Conservation (phyloP, 2,329 filamentous ascomycete species). For the Ophidiomyces ophidiicola region DNA sequence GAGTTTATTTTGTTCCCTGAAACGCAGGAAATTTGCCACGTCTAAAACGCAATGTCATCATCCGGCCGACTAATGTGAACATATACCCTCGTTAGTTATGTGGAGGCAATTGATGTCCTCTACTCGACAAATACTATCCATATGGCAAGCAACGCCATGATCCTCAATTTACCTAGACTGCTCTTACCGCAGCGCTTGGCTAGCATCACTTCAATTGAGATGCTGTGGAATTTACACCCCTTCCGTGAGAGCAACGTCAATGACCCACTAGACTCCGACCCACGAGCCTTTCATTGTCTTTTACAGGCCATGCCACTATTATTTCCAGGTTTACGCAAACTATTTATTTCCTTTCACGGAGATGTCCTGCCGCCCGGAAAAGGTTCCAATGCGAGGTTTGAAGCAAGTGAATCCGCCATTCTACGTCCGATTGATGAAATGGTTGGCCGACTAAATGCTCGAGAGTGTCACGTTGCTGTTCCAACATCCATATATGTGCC, state of each 20-base stretch:
- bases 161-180: background rate
- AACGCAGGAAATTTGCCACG: too few relatives aligned
- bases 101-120: slow-evolving; percentile 22
- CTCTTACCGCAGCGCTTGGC: slow-evolving; percentile 1
- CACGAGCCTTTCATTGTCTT: background rate
- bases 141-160: background rate
- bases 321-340: background rate
- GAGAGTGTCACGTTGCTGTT: background rate
- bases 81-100: background rate
- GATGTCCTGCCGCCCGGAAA: background rate
- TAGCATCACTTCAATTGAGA: slow-evolving; percentile 1
- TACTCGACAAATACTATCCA: slow-evolving; percentile 20
- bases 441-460: background rate
- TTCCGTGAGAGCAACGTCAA: background rate
- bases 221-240: background rate
- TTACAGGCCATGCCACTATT: background rate
- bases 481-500: background rate
- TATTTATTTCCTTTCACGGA: background rate
- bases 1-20: too few relatives aligned
- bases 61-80: too few relatives aligned
- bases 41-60: too few relatives aligned
- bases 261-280: background rate
- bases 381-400: background rate
- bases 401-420: background rate
- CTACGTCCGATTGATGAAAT: background rate